Percentiles rank a stretch among this genome's conserved stretches.
Conservation (phyloP, 176 grass and related monocot genomes). For the Saccharum officinarum region DNA sequence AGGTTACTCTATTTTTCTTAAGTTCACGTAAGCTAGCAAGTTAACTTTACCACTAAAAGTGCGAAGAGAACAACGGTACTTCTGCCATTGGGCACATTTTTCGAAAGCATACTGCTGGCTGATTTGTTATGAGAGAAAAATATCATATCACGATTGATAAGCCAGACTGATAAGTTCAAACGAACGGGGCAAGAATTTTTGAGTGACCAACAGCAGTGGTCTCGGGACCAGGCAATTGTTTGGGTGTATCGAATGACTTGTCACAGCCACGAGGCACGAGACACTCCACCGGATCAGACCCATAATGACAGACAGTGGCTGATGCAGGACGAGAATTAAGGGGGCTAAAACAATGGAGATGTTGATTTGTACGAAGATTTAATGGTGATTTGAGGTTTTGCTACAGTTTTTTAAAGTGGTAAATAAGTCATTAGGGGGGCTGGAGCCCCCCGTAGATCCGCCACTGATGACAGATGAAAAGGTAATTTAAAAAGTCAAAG, state of each 20-base stretch:
- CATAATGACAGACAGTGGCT: not conserved
- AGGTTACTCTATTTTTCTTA: not conserved
- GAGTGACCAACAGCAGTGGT: constrained; percentile 14
- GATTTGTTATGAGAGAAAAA: no score
- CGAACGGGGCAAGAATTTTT: not conserved
- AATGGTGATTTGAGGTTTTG: no score
- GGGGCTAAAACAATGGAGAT: no score
- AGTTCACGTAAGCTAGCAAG: not conserved
- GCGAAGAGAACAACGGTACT: not conserved
- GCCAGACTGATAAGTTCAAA: no score
- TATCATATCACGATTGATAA: no score
- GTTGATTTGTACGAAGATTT: no score
- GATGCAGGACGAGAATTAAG: no score
- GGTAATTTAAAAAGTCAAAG: not conserved
- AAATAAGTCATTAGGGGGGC: no score
- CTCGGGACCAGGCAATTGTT: constrained; percentile 6
- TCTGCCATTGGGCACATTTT: not conserved
- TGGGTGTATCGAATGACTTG: not conserved
- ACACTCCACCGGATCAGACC: not conserved
- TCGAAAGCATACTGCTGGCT: not conserved
- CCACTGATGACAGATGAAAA: not conserved
- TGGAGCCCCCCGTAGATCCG: no score
- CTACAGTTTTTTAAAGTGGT: no score
- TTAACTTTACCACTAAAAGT: not conserved
- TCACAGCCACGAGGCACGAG: not conserved